A percentile compares a stretch with the other conserved stretches of the same genome.
Conservation (phyloP, 352 stramenopile genomes). For the Phytophthora podocarpi region DNA sequence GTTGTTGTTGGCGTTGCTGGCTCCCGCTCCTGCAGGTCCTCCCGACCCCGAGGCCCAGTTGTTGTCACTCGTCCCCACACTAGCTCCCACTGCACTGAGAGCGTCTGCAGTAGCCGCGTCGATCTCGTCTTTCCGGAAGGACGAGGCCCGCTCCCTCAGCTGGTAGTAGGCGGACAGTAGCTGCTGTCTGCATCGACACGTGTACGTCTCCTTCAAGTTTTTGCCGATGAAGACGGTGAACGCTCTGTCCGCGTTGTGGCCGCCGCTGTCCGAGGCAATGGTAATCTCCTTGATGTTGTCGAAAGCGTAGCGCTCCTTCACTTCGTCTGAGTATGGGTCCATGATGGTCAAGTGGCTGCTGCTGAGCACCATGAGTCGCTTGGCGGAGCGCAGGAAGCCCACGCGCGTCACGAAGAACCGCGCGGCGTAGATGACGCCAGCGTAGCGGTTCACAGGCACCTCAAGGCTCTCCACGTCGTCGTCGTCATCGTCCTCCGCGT, state of each 20-base stretch:
- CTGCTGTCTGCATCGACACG: slow-evolving; percentile 81
- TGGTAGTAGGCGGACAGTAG: slow-evolving; percentile 88
- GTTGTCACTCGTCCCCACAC: slow-evolving; percentile 35
- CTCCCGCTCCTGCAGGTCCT: slow-evolving; percentile 12
- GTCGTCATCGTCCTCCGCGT: slow-evolving; percentile 40
- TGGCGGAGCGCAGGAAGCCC: slow-evolving; percentile 78
- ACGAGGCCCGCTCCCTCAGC: slow-evolving; percentile 80
- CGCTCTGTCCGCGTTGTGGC: slow-evolving; percentile 67
- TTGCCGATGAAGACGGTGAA: slow-evolving; percentile 89
- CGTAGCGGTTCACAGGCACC: slow-evolving; percentile 68
- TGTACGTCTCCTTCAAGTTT: slow-evolving; percentile 89
- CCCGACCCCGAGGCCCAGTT: slow-evolving; percentile 32
- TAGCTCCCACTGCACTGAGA: slow-evolving; percentile 44
- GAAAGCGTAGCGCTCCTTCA: slow-evolving; percentile 87
- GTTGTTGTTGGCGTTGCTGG: slow-evolving; percentile 25
- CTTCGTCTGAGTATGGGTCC: slow-evolving; percentile 85
- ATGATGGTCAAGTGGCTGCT: slow-evolving; percentile 83
- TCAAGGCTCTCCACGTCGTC: slow-evolving; percentile 51
- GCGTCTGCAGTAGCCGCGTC: slow-evolving; percentile 52
- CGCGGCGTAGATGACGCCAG: slow-evolving; percentile 83
- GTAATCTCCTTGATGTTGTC: slow-evolving; percentile 91
- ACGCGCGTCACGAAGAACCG: slow-evolving; percentile 88
- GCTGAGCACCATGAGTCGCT: slow-evolving; percentile 82
- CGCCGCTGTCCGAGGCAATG: slow-evolving; percentile 67
- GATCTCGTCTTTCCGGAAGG: slow-evolving; percentile 62